phyloP scores from a whole-genome alignment of 2,329 filamentous ascomycete species.

The Eutypa lata region DNA sequence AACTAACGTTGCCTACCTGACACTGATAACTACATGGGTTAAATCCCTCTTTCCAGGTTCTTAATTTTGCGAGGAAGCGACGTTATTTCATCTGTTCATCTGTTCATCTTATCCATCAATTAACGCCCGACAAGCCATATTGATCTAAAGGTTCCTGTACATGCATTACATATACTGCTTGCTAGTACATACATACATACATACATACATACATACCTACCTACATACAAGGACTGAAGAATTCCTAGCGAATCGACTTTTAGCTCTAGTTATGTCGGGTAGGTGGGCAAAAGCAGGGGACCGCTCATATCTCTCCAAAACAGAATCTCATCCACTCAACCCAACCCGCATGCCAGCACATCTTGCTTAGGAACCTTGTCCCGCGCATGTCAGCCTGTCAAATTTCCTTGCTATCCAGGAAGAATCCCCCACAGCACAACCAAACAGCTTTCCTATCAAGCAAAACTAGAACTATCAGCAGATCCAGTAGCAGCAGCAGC shows the following conservation, averaged over 20 bases:
- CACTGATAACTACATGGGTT: too few relatives aligned
- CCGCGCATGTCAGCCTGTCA: neutral
- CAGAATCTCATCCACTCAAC: neutral
- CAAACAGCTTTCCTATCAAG: neutral
- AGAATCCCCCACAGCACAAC: neutral
- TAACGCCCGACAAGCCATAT: neutral
- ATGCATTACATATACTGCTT: too few relatives aligned
- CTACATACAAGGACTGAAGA: too few relatives aligned
- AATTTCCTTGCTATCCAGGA: neutral
- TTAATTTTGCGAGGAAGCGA: too few relatives aligned
- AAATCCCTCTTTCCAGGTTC: too few relatives aligned
- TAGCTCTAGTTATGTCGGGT: neutral
- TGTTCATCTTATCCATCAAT: neutral
- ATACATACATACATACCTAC: too few relatives aligned
- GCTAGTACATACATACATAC: too few relatives aligned
- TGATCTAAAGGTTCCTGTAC: too few relatives aligned
- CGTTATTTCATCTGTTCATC: too few relatives aligned
- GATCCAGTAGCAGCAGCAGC: too few relatives aligned
- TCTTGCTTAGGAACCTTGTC: slow-evolving; percentile 1
- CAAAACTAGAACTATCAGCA: too few relatives aligned
- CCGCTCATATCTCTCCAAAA: neutral
- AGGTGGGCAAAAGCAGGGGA: neutral
- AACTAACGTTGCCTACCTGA: too few relatives aligned
- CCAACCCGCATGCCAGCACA: neutral
- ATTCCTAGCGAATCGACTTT: neutral